Percentiles rank a stretch among this genome's conserved stretches.
These are phyloP conservation scores for Aspergillus sergii DNA, from an alignment of 2,329 filamentous ascomycete species.

Conservation along the genomic window DNA sequence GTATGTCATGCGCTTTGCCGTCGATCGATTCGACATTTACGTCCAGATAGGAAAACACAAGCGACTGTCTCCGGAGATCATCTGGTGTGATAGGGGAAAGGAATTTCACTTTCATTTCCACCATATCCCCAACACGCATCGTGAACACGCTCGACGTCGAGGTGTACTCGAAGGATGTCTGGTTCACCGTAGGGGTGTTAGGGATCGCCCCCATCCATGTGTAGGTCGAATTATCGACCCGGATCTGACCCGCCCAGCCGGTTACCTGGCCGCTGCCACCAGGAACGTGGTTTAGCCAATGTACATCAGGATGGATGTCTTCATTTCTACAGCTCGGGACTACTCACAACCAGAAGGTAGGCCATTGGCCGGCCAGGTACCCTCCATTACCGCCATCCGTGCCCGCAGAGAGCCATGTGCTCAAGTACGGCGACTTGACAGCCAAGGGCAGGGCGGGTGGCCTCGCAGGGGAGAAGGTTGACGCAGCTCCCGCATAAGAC, in stretches of 20 bases:
- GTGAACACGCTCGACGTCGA: conserved; percentile 72
- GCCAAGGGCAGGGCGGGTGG: conserved; percentile 72
- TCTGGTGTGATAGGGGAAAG: conserved; percentile 69
- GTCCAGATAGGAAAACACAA: conserved; percentile 71
- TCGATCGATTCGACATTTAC: conserved; percentile 66
- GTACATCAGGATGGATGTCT: not conserved
- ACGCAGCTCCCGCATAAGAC: conserved; percentile 36
- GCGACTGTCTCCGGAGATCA: conserved; percentile 68
- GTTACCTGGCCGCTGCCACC: conserved; percentile 55
- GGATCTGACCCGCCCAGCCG: conserved; percentile 70
- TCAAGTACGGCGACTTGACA: conserved; percentile 75
- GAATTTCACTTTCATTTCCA: conserved; percentile 70
- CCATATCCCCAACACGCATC: conserved; percentile 62
- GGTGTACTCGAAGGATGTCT: conserved; percentile 69
- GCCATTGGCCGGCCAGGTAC: conserved; percentile 69
- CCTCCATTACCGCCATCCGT: conserved; percentile 65
- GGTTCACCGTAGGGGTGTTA: conserved; percentile 52
- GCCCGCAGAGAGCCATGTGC: conserved; percentile 67
- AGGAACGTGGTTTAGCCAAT: conserved; percentile 18
- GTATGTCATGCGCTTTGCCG: conserved; percentile 63
- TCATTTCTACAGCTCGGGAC: not conserved
- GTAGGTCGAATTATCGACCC: conserved; percentile 65
- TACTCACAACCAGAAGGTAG: conserved; percentile 69
- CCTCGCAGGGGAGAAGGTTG: conserved; percentile 64
- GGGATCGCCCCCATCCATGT: conserved; percentile 72